phyloP scores from a whole-genome alignment of 2,329 filamentous ascomycete genomes.

The Penicillium janthinellum region DNA sequence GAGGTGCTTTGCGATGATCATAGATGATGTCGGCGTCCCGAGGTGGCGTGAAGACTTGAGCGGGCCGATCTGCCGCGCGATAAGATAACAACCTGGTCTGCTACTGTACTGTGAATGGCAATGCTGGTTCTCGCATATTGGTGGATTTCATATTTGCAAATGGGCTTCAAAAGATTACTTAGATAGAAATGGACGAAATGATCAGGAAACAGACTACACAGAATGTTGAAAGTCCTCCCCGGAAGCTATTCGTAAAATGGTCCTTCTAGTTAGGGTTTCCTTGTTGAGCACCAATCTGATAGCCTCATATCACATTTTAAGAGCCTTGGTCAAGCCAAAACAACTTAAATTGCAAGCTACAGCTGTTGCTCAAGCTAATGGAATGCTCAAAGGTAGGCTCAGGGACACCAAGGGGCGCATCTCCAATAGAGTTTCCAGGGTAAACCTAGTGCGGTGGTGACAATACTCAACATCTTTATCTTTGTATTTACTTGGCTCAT shows the following conservation, averaged over 20 bases:
- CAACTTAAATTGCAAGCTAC: background rate
- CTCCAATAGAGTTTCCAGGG: background rate
- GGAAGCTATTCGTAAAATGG: background rate
- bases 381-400: background rate
- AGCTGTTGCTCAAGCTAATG: background rate
- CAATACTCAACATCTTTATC: background rate
- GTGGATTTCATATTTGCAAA: background rate
- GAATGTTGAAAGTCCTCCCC: no score
- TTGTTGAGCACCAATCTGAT: background rate
- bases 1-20: conserved; percentile 5
- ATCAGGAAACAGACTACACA: background rate
- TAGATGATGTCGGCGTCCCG: conserved; percentile 18
- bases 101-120: background rate
- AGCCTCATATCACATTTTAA: background rate
- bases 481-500: background rate
- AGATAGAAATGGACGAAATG: background rate
- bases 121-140: background rate
- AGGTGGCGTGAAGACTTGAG: conserved; percentile 23
- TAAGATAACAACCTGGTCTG: conserved; percentile 18
- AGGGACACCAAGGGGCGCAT: background rate
- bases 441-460: background rate
- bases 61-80: conserved; percentile 20
- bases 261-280: no score
- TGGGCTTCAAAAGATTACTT: no score
- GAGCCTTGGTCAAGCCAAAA: no score